Percentiles rank a stretch among this genome's conserved stretches.
Evolutionary conservation across 306 rosid species (phyloP).

Genomic region (Geum urbanum): DNA sequence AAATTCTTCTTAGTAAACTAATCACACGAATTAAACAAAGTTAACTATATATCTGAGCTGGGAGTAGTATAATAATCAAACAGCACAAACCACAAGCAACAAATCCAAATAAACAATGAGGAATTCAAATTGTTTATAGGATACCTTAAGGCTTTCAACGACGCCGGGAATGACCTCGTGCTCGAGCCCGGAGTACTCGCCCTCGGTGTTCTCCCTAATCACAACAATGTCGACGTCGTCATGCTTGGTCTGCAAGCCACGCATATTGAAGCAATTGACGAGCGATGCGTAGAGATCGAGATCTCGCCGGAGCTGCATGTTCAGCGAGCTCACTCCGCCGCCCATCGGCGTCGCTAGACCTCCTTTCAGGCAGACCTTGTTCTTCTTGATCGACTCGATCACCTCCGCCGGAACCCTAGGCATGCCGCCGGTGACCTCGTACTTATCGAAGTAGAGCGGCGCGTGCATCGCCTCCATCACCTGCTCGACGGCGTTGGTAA

Average conservation of each 20-base stretch:
- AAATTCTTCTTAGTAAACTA: background rate
- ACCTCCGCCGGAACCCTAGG: constrained; percentile 57
- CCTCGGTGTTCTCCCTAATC: constrained; percentile 82
- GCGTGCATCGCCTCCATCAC: constrained; percentile 93
- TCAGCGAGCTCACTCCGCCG: constrained; percentile 78
- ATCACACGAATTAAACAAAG: background rate
- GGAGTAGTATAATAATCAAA: background rate
- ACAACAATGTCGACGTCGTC: constrained; percentile 81
- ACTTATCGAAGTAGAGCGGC: constrained; percentile 67
- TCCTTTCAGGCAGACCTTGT: constrained; percentile 82
- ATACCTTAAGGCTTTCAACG: constrained; percentile 86
- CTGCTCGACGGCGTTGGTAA: constrained; percentile 73
- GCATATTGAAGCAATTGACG: constrained; percentile 72
- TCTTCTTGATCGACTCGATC: constrained; percentile 70
- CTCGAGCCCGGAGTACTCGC: constrained; percentile 81
- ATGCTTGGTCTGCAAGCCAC: constrained; percentile 64
- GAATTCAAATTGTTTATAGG: background rate
- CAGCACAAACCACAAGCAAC: background rate
- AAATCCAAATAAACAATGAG: background rate
- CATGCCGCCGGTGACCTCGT: constrained; percentile 65
- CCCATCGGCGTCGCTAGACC: constrained; percentile 78
- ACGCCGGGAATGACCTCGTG: constrained; percentile 95
- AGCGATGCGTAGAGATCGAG: constrained; percentile 94
- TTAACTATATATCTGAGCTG: background rate
- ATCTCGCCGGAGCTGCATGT: constrained; percentile 70